Percentiles rank a stretch among this genome's conserved stretches.
Conservation (phyloP, 768 basidiomycete genomes). For the Coprinopsis strossmayeri region DNA sequence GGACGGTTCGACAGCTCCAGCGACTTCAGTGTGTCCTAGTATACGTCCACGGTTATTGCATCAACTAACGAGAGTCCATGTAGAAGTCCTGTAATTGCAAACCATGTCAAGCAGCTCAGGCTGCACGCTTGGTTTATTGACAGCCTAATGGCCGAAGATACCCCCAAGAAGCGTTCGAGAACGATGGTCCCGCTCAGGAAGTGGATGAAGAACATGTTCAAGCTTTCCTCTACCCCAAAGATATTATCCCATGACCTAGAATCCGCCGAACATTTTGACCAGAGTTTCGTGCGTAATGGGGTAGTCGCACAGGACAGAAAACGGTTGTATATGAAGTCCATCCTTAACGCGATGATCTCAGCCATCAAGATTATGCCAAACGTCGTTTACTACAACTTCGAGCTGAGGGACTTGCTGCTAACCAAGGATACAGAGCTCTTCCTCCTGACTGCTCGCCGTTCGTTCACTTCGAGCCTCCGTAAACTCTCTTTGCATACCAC, state of each 20-base stretch:
- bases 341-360: slow-evolving; percentile 24
- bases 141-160: slow-evolving; percentile 22
- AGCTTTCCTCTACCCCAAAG: neutral
- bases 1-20: slow-evolving; percentile 19
- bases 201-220: neutral
- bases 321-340: slow-evolving; percentile 13
- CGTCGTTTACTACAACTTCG: slow-evolving; percentile 27
- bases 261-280: neutral
- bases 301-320: neutral
- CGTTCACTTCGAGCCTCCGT: slow-evolving; percentile 25
- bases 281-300: no score
- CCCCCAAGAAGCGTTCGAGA: slow-evolving; percentile 7
- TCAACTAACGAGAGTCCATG: neutral
- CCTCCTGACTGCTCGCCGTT: slow-evolving; percentile 19
- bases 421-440: slow-evolving; percentile 23
- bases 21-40: slow-evolving; percentile 24
- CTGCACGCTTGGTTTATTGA: slow-evolving; percentile 37
- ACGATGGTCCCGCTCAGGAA: neutral
- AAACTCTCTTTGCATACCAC: slow-evolving; percentile 27
- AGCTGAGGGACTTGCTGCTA: slow-evolving; percentile 31
- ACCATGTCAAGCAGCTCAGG: slow-evolving; percentile 25
- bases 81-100: slow-evolving; percentile 26
- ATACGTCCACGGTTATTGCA: neutral
- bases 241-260: neutral
- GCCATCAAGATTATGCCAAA: slow-evolving; percentile 28